Conservation (phyloP, 2,329 filamentous ascomycete species). For the Fusarium torulosum region DNA sequence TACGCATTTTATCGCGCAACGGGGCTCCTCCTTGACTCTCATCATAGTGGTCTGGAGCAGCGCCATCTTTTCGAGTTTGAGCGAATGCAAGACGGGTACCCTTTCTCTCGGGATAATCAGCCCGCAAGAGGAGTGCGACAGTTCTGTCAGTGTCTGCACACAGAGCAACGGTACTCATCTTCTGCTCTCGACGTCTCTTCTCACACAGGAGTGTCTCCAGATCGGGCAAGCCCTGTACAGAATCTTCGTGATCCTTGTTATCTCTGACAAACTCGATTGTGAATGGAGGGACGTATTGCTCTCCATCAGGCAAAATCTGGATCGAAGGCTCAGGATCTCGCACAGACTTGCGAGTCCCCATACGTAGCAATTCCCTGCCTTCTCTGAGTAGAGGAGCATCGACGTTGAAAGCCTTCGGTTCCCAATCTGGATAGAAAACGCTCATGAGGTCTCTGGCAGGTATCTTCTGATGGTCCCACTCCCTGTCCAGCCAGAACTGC, state of each 20-base stretch:
- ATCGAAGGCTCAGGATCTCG: slow-evolving; percentile 16
- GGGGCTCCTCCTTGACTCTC: slow-evolving; percentile 16
- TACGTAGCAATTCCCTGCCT: slow-evolving; percentile 37
- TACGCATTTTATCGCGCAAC: neutral
- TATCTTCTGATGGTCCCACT: slow-evolving; percentile 49
- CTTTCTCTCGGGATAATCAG: neutral
- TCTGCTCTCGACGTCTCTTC: slow-evolving; percentile 2
- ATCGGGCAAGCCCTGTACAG: slow-evolving; percentile 48
- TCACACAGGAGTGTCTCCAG: slow-evolving; percentile 24
- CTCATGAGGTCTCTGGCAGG: slow-evolving; percentile 36
- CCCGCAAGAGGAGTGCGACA: slow-evolving; percentile 3
- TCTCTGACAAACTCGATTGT: slow-evolving; percentile 41
- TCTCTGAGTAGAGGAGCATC: slow-evolving; percentile 49
- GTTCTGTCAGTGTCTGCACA: slow-evolving; percentile 41
- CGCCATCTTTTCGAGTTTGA: neutral
- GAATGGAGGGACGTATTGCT: slow-evolving; percentile 13
- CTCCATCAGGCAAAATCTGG: slow-evolving; percentile 27
- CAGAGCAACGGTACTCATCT: slow-evolving; percentile 11
- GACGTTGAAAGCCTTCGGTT: slow-evolving; percentile 45
- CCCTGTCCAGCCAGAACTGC: slow-evolving; percentile 47
- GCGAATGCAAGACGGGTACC: slow-evolving; percentile 1
- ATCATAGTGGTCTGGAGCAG: slow-evolving; percentile 14
- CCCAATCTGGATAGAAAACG: slow-evolving; percentile 48
- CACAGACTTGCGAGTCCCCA: slow-evolving; percentile 32
- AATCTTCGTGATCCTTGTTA: slow-evolving; percentile 49